A percentile compares a stretch with the other conserved stretches of the same genome.
These are phyloP conservation scores for Xylariaceae sp. DNA, from an alignment of 2,329 filamentous ascomycete genomes.

Conservation along the genomic window DNA sequence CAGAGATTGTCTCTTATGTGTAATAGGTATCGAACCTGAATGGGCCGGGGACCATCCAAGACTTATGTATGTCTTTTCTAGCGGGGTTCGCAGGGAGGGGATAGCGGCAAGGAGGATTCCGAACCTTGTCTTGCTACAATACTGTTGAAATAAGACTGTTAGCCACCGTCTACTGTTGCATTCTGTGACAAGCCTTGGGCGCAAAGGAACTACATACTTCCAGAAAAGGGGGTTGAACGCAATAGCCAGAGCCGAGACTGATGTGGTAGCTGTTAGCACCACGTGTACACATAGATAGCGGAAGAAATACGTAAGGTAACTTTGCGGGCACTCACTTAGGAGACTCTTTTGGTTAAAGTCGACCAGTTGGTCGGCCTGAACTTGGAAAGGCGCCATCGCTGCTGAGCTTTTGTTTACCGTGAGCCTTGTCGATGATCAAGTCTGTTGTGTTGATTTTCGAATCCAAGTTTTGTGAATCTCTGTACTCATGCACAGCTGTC, in stretches of 20 bases:
- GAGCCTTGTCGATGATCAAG: not conserved
- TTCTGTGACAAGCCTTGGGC: not conserved
- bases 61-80: not conserved
- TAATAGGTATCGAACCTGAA: no score
- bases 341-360: slow-evolving; percentile 64
- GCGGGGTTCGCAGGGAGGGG: slow-evolving; percentile 5
- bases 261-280: slow-evolving; percentile 14
- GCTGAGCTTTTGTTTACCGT: slow-evolving; percentile 1
- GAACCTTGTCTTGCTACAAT: slow-evolving; percentile 77
- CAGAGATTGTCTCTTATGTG: not conserved
- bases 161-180: slow-evolving; percentile 4
- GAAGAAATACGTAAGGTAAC: no score
- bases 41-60: no score
- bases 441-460: not conserved
- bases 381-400: slow-evolving; percentile 35
- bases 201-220: slow-evolving; percentile 66
- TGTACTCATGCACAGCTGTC: slow-evolving; percentile 5
- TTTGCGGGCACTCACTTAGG: slow-evolving; percentile 48
- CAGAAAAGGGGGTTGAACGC: slow-evolving; percentile 98
- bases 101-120: slow-evolving; percentile 18
- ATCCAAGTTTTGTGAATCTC: slow-evolving; percentile 4
- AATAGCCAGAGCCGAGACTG: slow-evolving; percentile 77
- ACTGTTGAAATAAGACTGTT: slow-evolving; percentile 42
- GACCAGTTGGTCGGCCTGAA: slow-evolving; percentile 42
- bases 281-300: no score